These are phyloP conservation scores for Ophiostoma sp. DNA, from an alignment of 2,329 filamentous ascomycete species.

Conservation along the genomic window DNA sequence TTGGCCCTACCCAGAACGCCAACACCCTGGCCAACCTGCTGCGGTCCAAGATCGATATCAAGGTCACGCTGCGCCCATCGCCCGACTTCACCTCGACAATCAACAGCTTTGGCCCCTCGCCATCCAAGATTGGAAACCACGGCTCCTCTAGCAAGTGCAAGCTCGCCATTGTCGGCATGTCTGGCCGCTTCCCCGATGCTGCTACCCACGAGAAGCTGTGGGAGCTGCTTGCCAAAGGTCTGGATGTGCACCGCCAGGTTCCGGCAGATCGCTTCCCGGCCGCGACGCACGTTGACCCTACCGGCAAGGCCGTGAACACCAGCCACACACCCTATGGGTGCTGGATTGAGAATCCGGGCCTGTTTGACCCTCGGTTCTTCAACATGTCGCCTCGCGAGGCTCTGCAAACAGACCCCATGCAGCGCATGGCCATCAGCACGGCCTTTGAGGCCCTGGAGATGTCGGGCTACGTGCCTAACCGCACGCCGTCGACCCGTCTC, in stretches of 20 bases:
- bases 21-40: slow-evolving; percentile 42
- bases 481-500: slow-evolving; percentile 62
- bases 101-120: slow-evolving; percentile 26
- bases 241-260: slow-evolving; percentile 65
- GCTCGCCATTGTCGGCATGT: slow-evolving; percentile 80
- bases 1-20: slow-evolving; percentile 47
- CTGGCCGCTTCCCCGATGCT: slow-evolving; percentile 69
- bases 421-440: slow-evolving; percentile 67
- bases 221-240: slow-evolving; percentile 67
- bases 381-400: slow-evolving; percentile 76
- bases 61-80: slow-evolving; percentile 39
- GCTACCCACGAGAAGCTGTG: slow-evolving; percentile 66
- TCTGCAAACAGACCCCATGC: slow-evolving; percentile 74
- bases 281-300: slow-evolving; percentile 63
- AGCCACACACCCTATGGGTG: slow-evolving; percentile 71
- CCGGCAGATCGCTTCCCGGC: slow-evolving; percentile 69
- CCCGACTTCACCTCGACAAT: slow-evolving; percentile 34
- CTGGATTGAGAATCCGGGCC: slow-evolving; percentile 66
- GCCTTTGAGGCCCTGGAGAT: slow-evolving; percentile 79
- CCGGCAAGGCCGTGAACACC: slow-evolving; percentile 68
- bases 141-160: slow-evolving; percentile 53
- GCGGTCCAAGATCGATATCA: slow-evolving; percentile 39
- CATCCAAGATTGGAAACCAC: slow-evolving; percentile 41
- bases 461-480: slow-evolving; percentile 69
- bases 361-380: slow-evolving; percentile 80